phyloP scores from a whole-genome alignment of 148 eudicot genomes.

The Suaeda aralocaspica region DNA sequence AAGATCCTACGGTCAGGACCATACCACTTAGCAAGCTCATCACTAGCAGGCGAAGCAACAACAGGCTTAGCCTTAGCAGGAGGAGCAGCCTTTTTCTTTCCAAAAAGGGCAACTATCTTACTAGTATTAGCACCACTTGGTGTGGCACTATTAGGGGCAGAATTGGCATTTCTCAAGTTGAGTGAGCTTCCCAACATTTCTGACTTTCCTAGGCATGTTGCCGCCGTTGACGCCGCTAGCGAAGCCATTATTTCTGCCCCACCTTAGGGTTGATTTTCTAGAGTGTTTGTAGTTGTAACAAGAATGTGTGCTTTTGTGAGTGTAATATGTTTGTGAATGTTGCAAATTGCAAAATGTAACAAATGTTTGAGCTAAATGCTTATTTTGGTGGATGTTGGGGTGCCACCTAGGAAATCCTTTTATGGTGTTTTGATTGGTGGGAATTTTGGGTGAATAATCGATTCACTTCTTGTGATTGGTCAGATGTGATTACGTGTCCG shows the following conservation, averaged over 20 bases:
- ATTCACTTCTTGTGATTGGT: slow-evolving; percentile 16
- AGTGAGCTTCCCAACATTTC: slow-evolving; percentile 65
- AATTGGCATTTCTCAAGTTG: slow-evolving; percentile 38
- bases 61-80: slow-evolving; percentile 50
- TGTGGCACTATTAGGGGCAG: slow-evolving; percentile 31
- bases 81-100: slow-evolving; percentile 61
- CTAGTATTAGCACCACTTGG: slow-evolving; percentile 26
- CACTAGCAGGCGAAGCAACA: slow-evolving; percentile 40
- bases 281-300: neutral
- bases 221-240: slow-evolving; percentile 56
- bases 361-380: slow-evolving; percentile 38
- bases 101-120: slow-evolving; percentile 68
- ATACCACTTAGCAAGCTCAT: slow-evolving; percentile 95
- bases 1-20: slow-evolving; percentile 97
- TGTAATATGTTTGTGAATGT: neutral
- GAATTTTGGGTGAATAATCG: slow-evolving; percentile 3
- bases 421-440: slow-evolving; percentile 27
- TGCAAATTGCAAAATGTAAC: slow-evolving; percentile 10
- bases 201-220: slow-evolving; percentile 55
- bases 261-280: neutral
- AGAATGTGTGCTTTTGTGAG: neutral
- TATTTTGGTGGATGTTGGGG: slow-evolving; percentile 50
- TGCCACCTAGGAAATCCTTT: slow-evolving; percentile 24
- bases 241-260: slow-evolving; percentile 52
- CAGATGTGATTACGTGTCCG: slow-evolving; percentile 29